These are phyloP conservation scores for Podaxis pistillaris DNA, from an alignment of 768 basidiomycete genomes.

Conservation along the genomic window DNA sequence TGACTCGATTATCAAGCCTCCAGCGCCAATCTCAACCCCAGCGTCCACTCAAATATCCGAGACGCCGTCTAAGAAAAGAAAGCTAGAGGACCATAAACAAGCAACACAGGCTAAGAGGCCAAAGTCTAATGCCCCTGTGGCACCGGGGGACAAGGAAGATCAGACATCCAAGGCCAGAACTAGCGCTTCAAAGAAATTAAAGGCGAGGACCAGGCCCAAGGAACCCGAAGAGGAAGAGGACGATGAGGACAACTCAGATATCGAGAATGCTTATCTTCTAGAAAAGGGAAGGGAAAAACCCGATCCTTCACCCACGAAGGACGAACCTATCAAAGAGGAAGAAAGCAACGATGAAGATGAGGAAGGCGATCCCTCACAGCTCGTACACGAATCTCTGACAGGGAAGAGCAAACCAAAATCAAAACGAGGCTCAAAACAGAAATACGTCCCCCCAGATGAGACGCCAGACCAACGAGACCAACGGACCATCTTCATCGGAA, in stretches of 20 bases:
- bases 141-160: conserved; percentile 8
- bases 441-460: conserved; percentile 66
- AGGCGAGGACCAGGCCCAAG: conserved; percentile 6
- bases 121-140: conserved; percentile 20
- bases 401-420: conserved; percentile 28
- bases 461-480: conserved; percentile 69
- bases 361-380: conserved; percentile 21
- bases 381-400: conserved; percentile 67
- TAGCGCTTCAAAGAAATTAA: conserved; percentile 5
- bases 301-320: conserved; percentile 7
- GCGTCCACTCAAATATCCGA: not conserved
- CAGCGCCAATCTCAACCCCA: conserved; percentile 15
- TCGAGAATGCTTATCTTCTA: conserved; percentile 9
- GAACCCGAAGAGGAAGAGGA: conserved; percentile 13
- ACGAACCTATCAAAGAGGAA: conserved; percentile 18
- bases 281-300: conserved; percentile 19
- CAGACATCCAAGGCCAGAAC: not conserved
- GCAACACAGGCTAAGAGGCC: conserved; percentile 22
- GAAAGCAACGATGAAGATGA: conserved; percentile 22
- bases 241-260: conserved; percentile 18
- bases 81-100: conserved; percentile 23
- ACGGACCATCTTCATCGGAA: conserved; percentile 91
- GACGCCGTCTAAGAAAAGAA: conserved; percentile 30
- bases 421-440: conserved; percentile 30
- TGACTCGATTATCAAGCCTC: conserved; percentile 11